Base-by-base conservation (phyloP, 306 rosid species). In the Trifolium pratense region DNA sequence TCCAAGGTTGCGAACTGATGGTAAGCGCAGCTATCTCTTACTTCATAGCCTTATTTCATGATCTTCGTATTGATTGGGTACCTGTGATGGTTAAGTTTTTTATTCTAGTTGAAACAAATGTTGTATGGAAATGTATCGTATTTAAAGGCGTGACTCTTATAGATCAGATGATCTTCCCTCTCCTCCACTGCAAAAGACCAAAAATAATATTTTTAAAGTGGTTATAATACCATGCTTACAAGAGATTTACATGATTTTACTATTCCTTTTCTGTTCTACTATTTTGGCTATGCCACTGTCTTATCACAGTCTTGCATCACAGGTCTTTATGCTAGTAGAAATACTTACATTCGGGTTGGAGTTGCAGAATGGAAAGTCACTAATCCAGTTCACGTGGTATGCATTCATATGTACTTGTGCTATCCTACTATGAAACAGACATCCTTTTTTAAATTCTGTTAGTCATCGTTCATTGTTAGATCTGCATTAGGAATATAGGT, bases 261-360 rank as follows among this genome's bases (percentile, higher is more conserved):
- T 37, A 1, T 78, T 36, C 68, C 69, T 34, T 71, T 55, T 34
- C 16, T 51, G 18, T 31, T 23, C 14, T 51, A 8, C 37, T 43
- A 65, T 53, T 45, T 81, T 39, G 31, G 20, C 76, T 52, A 56
- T 36, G 70, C 17, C 62, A n/a, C 6, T 64, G 36, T 73, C 84
- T 84, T n/a, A 74, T 55, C 21, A 21, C 58, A 31, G 66, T 82
- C 71, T 45, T 67, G 23, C 70, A 48, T 77, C 39, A 73, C 84
- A 94, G 98, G 97, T 71, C 85, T 94, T 73, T 94, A 91, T 82
- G 97, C 89, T 70, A 91, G 98, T 73, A 89, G 98, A 91, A 94
- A 94, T 76, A 91, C 97, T 75, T 94, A 94, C 77, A 89, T 94
- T 71, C 96, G 95, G 67, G 91, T 67, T 36, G 97, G 98, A 83